These are phyloP conservation scores for Austroboletus novae-zelandiae DNA, from an alignment of 1,284 basidiomycete genomes.

Conservation along the genomic window DNA sequence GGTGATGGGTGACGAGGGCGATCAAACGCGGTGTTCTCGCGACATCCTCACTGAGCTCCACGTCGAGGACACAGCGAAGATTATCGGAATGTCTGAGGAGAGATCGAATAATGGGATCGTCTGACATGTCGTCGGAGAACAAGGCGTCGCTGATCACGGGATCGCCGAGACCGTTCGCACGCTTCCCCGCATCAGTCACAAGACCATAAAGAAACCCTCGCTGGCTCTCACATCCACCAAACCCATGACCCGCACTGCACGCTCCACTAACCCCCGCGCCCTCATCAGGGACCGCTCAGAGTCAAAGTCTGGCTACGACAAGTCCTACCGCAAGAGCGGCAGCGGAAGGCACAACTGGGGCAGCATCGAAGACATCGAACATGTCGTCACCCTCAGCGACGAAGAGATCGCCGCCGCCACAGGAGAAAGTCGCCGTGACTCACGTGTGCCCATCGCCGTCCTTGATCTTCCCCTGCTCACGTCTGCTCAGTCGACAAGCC, in stretches of 20 bases:
- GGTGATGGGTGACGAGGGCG: slow-evolving; percentile 23
- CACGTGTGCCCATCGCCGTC: slow-evolving; percentile 17
- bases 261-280: slow-evolving; percentile 72
- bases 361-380: slow-evolving; percentile 60
- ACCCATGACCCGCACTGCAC: slow-evolving; percentile 71
- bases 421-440: slow-evolving; percentile 21
- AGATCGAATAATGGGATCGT: background rate
- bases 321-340: slow-evolving; percentile 74
- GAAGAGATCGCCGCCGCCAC: slow-evolving; percentile 45
- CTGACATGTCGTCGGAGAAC: too few species aligned
- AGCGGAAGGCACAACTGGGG: slow-evolving; percentile 86
- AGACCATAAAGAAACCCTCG: too few species aligned
- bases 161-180: slow-evolving; percentile 21
- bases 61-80: slow-evolving; percentile 16
- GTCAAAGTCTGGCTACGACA: slow-evolving; percentile 74
- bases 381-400: slow-evolving; percentile 49
- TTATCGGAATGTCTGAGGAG: slow-evolving; percentile 25
- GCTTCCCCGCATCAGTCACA: slow-evolving; percentile 27
- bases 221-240: too few species aligned
- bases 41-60: slow-evolving; percentile 3
- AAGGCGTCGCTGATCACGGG: background rate
- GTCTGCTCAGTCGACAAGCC: background rate
- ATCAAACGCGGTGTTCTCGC: slow-evolving; percentile 3
- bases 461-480: slow-evolving; percentile 15
- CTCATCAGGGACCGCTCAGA: slow-evolving; percentile 75